These are phyloP conservation scores for Spencermartinsiella ligniputridi DNA, from an alignment of 1,139 yeast genomes.

Conservation along the genomic window DNA sequence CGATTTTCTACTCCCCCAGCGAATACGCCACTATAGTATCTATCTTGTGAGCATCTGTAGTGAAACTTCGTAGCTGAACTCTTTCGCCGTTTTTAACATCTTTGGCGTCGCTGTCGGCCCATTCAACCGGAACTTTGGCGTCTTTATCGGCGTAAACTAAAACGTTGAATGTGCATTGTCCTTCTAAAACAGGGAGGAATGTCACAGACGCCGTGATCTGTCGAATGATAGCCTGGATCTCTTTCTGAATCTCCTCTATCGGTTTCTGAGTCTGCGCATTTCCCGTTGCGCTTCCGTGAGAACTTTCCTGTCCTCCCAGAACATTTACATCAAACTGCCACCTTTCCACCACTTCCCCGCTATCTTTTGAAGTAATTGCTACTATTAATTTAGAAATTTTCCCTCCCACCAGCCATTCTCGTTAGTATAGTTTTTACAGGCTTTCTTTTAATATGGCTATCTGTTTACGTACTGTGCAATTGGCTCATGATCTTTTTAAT, in stretches of 20 bases:
- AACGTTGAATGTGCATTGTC: slow-evolving; percentile 77
- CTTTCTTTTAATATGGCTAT: no score
- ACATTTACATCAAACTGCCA: slow-evolving; percentile 79
- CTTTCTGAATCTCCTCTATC: slow-evolving; percentile 56
- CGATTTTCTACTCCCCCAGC: slow-evolving; percentile 25
- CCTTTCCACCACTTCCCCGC: slow-evolving; percentile 68
- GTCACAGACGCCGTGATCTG: slow-evolving; percentile 89
- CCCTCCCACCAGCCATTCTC: slow-evolving; percentile 69
- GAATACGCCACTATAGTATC: slow-evolving; percentile 76
- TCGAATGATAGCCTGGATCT: slow-evolving; percentile 79
- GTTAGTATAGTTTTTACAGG: no score
- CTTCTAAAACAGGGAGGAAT: slow-evolving; percentile 69
- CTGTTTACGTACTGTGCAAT: slow-evolving; percentile 50
- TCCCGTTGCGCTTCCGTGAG: slow-evolving; percentile 7
- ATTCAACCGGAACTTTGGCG: slow-evolving; percentile 70
- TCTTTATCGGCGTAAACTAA: slow-evolving; percentile 77
- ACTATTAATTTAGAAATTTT: slow-evolving; percentile 66
- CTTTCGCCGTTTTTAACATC: slow-evolving; percentile 56
- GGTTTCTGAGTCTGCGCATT: slow-evolving; percentile 32
- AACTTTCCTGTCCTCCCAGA: slow-evolving; percentile 18
- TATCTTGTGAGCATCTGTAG: slow-evolving; percentile 65
- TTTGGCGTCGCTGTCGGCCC: slow-evolving; percentile 77
- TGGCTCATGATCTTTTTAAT: slow-evolving; percentile 68
- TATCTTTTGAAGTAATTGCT: slow-evolving; percentile 63
- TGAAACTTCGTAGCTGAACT: slow-evolving; percentile 66